A percentile compares a stretch with the other conserved stretches of the same genome.
These are phyloP conservation scores for Peziza echinospora DNA, from an alignment of 495 filamentous ascomycete species.

Conservation along the genomic window DNA sequence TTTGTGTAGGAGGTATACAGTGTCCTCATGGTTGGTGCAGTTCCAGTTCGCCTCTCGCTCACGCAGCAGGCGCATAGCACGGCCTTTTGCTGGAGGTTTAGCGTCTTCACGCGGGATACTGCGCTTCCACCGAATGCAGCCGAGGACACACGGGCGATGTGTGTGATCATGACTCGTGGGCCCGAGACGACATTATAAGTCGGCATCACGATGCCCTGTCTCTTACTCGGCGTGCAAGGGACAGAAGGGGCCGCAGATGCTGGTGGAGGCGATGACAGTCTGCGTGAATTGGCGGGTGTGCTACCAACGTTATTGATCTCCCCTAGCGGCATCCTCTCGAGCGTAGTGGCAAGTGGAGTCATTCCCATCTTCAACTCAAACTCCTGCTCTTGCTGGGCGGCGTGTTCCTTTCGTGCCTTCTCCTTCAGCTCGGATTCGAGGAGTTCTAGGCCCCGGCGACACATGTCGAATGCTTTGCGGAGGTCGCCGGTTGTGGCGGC, in stretches of 20 bases:
- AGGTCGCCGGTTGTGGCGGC: conserved; percentile 83
- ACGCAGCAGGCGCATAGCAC: conserved; percentile 72
- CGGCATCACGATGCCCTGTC: conserved; percentile 17
- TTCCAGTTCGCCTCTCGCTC: conserved; percentile 40
- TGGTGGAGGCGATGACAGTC: conserved; percentile 18
- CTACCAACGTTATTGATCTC: conserved; percentile 46
- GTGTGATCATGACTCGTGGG: conserved; percentile 68
- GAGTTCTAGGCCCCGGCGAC: conserved; percentile 69
- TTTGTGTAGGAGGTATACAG: conserved; percentile 58
- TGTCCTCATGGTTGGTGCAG: conserved; percentile 51
- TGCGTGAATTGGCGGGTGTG: conserved; percentile 27
- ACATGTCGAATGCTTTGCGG: conserved; percentile 85
- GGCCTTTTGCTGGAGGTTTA: conserved; percentile 94
- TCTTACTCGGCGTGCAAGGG: not conserved
- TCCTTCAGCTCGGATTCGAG: conserved; percentile 63
- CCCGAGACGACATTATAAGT: conserved; percentile 41
- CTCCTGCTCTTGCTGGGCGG: not conserved
- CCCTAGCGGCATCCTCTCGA: conserved; percentile 26
- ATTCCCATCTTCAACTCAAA: not conserved
- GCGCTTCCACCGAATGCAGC: conserved; percentile 70
- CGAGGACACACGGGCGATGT: conserved; percentile 74
- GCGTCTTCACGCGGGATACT: conserved; percentile 52
- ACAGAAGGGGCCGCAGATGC: conserved; percentile 35
- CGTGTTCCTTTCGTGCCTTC: conserved; percentile 31
- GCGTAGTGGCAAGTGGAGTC: conserved; percentile 2